Evolutionary conservation across 371 early-diverging fungal genomes (phyloP).

Genomic region (Mucor ambiguus): DNA sequence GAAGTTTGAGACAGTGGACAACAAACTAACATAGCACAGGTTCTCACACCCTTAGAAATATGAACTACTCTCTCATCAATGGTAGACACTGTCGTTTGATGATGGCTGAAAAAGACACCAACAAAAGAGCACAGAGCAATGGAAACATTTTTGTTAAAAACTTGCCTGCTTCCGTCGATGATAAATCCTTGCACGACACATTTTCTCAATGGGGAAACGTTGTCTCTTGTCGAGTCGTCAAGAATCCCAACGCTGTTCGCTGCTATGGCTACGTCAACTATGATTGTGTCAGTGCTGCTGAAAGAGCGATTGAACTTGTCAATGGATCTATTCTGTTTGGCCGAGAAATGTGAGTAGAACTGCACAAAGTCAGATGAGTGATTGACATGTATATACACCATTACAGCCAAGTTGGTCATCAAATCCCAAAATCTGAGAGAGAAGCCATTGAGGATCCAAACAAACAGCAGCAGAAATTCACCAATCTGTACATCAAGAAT

Average conservation of each 20-base stretch:
- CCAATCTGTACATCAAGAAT: constrained; percentile 99
- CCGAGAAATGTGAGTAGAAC: constrained; percentile 69
- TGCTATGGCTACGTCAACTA: constrained; percentile 99
- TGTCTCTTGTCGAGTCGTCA: constrained; percentile 97
- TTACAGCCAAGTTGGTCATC: constrained; percentile 74
- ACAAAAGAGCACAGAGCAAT: constrained; percentile 79
- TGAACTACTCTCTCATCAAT: constrained; percentile 93
- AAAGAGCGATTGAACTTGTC: constrained; percentile 93
- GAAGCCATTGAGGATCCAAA: constrained; percentile 81
- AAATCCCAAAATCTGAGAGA: constrained; percentile 90
- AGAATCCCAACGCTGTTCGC: constrained; percentile 68
- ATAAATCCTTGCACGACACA: constrained; percentile 97
- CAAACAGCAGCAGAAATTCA: constrained; percentile 70
- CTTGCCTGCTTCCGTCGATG: constrained; percentile 91
- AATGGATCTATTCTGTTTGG: constrained; percentile 97
- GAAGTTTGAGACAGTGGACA: not conserved
- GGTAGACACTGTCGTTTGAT: constrained; percentile 95
- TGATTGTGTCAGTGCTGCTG: constrained; percentile 93
- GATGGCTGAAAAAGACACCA: constrained; percentile 97
- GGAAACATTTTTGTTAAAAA: constrained; percentile 99
- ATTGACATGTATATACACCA: too few relatives aligned
- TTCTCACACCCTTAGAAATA: constrained; percentile 83
- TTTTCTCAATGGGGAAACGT: constrained; percentile 99
- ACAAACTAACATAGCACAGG: constrained; percentile 43
- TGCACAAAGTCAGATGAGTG: not conserved